These are phyloP conservation scores for Plasmodium vinckei DNA, from an alignment of 169 alveolate species.

Conservation along the genomic window DNA sequence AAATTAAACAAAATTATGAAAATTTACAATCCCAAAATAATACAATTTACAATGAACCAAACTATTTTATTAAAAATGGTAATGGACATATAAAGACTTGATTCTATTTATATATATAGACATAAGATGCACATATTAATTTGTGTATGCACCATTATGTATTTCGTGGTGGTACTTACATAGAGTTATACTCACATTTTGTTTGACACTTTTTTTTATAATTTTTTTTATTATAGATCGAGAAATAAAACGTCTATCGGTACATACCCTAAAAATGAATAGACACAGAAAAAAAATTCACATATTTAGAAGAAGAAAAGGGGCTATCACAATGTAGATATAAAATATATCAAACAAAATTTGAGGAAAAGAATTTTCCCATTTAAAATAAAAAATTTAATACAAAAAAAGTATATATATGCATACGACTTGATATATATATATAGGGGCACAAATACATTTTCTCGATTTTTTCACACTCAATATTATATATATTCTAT, in stretches of 20 bases:
- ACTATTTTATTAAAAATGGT: no score
- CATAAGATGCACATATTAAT: no score
- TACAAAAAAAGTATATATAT: no score
- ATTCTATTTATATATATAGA: no score
- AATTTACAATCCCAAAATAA: neutral
- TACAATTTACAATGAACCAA: no score
- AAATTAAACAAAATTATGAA: neutral
- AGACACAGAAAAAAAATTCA: neutral
- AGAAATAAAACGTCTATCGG: neutral
- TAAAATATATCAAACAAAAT: neutral
- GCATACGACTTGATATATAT: no score
- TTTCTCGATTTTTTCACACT: neutral
- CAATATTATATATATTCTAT: conserved; percentile 3
- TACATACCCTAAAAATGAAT: neutral
- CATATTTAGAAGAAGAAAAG: conserved; percentile 12
- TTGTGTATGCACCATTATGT: no score
- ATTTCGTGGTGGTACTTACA: no score
- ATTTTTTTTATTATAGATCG: neutral
- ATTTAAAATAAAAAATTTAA: no score
- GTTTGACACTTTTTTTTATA: neutral
- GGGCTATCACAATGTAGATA: neutral
- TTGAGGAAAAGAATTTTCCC: neutral
- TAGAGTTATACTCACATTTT: neutral
- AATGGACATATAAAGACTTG: no score
- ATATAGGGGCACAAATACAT: no score